Conservation (phyloP, 1,284 basidiomycete genomes). For the Melanopsichium pennsylvanicum region DNA sequence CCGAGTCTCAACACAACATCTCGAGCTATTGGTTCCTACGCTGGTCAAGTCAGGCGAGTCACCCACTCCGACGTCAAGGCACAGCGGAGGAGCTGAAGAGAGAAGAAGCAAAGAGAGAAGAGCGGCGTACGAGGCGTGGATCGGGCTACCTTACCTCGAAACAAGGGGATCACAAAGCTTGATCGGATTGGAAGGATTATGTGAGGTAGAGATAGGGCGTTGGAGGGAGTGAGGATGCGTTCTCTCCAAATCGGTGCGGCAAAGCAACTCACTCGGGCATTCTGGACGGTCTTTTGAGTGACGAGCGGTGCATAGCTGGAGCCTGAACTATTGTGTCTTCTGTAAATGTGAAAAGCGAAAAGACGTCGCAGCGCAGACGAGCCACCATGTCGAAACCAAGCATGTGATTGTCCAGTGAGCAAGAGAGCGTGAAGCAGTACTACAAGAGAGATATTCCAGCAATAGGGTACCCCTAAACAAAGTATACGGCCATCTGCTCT, state of each 20-base stretch:
- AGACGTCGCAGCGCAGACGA: too few relatives aligned
- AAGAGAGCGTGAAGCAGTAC: too few relatives aligned
- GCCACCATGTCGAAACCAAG: not conserved
- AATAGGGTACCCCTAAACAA: not conserved
- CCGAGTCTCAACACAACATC: constrained; percentile 36
- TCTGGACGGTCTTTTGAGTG: too few relatives aligned
- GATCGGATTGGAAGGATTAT: constrained; percentile 50
- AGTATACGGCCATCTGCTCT: constrained; percentile 63
- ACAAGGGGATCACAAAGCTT: constrained; percentile 42
- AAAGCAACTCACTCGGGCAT: too few relatives aligned
- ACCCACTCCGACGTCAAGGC: constrained; percentile 1
- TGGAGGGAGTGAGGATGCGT: constrained; percentile 52
- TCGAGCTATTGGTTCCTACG: constrained; percentile 25
- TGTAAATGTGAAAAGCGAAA: too few relatives aligned
- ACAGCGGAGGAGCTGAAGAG: constrained; percentile 6
- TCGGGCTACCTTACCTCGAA: constrained; percentile 48
- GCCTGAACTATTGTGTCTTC: too few relatives aligned
- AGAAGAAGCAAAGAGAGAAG: constrained; percentile 19
- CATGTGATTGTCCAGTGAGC: constrained; percentile 16
- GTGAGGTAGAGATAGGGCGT: constrained; percentile 57
- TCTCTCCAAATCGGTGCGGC: too few relatives aligned
- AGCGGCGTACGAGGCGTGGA: constrained; percentile 40
- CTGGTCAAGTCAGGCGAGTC: constrained; percentile 36
- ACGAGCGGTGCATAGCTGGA: too few relatives aligned
- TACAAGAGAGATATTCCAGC: too few relatives aligned